Percentiles rank a stretch among this genome's conserved stretches.
phyloP scores from a whole-genome alignment of 2,329 filamentous ascomycete species.

The Colletotrichum scovillei region DNA sequence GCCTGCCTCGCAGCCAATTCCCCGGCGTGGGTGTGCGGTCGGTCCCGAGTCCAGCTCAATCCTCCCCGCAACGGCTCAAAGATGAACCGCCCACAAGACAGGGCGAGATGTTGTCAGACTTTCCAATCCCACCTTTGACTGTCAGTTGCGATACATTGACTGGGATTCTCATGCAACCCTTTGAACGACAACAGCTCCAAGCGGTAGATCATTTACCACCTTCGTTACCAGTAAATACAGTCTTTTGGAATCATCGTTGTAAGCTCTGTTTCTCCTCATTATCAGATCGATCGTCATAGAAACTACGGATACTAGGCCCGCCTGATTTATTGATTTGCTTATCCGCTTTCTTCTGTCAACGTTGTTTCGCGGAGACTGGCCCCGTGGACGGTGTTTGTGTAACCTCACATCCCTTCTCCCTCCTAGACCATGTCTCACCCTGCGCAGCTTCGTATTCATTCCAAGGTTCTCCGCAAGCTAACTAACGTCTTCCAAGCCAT shows the following conservation, averaged over 20 bases:
- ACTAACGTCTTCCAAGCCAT: neutral
- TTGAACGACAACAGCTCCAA: neutral
- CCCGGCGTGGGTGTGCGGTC: constrained; percentile 18
- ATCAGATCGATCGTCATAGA: neutral
- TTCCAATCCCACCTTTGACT: neutral
- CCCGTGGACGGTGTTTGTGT: constrained; percentile 8
- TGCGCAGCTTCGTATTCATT: constrained; percentile 13
- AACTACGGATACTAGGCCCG: neutral
- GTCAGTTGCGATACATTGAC: neutral
- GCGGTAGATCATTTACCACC: neutral
- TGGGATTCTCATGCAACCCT: neutral
- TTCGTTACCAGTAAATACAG: neutral
- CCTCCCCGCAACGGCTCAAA: constrained; percentile 8
- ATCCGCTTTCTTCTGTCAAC: constrained; percentile 2
- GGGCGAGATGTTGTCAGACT: neutral
- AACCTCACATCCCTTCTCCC: constrained; percentile 10
- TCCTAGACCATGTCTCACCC: neutral
- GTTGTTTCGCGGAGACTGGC: constrained; percentile 7
- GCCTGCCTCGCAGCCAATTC: constrained; percentile 10
- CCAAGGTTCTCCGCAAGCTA: neutral
- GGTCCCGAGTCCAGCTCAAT: constrained; percentile 22
- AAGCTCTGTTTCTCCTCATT: neutral
- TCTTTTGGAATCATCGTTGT: neutral
- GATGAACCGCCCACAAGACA: constrained; percentile 7
- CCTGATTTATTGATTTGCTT: neutral